Percentiles rank a stretch among this genome's conserved stretches.
Conservation (phyloP, 1,139 yeast species). For the Kurtzmaniella quercitrusa region DNA sequence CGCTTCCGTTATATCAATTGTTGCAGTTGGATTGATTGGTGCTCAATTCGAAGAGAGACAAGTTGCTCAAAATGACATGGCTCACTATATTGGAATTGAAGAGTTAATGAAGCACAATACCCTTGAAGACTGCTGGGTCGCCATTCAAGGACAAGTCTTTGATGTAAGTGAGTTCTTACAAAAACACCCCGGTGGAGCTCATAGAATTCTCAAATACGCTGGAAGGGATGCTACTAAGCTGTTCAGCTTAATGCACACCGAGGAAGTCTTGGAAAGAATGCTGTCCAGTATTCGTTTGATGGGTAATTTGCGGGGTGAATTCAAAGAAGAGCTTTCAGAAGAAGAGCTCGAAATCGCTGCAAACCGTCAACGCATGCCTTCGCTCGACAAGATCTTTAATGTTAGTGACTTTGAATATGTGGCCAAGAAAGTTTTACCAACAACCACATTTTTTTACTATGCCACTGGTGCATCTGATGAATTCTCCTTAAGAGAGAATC, state of each 20-base stretch:
- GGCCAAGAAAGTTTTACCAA: constrained; percentile 23
- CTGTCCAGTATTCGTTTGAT: constrained; percentile 9
- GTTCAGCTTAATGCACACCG: constrained; percentile 14
- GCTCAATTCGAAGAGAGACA: background rate
- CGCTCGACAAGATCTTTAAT: constrained; percentile 23
- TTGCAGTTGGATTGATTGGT: background rate
- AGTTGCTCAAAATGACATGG: background rate
- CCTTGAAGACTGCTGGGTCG: constrained; percentile 21
- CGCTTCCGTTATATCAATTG: background rate
- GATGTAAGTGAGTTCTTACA: constrained; percentile 24
- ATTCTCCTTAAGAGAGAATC: constrained; percentile 28
- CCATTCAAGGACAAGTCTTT: constrained; percentile 24
- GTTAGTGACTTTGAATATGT: constrained; percentile 29
- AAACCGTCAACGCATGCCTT: constrained; percentile 19
- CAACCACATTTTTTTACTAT: constrained; percentile 27
- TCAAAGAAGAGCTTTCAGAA: constrained; percentile 10
- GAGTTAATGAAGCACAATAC: constrained; percentile 13
- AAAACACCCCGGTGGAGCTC: constrained; percentile 26
- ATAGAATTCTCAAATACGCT: constrained; percentile 21
- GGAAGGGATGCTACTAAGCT: constrained; percentile 24
- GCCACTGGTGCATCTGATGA: constrained; percentile 32
- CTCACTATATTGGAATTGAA: constrained; percentile 9
- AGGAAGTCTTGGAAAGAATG: constrained; percentile 12
- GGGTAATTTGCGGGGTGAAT: constrained; percentile 16
- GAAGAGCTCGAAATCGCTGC: constrained; percentile 12